Evolutionary conservation across 2,329 filamentous ascomycete genomes (phyloP).

Genomic region (Calonectria honghensis): DNA sequence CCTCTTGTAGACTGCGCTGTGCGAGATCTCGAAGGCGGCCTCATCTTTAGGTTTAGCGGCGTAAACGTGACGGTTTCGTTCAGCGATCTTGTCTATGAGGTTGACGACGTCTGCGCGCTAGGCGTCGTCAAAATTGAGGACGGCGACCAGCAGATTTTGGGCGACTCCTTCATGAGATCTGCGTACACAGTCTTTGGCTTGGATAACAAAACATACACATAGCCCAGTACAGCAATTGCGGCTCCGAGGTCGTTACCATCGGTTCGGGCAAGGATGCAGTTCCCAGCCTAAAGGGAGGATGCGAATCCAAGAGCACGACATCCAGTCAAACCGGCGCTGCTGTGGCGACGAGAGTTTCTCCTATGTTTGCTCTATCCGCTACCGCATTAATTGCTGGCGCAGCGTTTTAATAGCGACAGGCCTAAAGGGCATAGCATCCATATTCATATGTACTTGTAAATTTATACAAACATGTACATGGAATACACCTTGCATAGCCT

Average conservation of each 20-base stretch:
- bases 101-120: constrained; percentile 1
- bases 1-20: constrained; percentile 31
- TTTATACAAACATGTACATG: not conserved
- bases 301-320: constrained; percentile 18
- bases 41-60: constrained; percentile 21
- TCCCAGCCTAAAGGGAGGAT: constrained; percentile 43
- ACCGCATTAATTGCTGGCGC: not conserved
- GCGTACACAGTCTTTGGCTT: constrained; percentile 61
- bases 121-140: constrained; percentile 43
- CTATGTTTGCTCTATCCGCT: not conserved
- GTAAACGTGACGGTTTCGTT: constrained; percentile 27
- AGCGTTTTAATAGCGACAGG: too few species aligned
- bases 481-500: not conserved
- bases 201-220: constrained; percentile 58
- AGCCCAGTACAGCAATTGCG: constrained; percentile 56
- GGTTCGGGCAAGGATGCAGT: constrained; percentile 59
- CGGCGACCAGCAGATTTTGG: constrained; percentile 56
- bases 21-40: not conserved
- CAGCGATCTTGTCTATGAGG: constrained; percentile 23
- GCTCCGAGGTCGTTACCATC: constrained; percentile 55
- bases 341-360: not conserved
- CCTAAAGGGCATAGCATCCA: not conserved
- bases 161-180: constrained; percentile 62
- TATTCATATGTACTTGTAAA: not conserved
- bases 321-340: not conserved